Evolutionary conservation across 106 monocot species (phyloP), one percentile per base, ranked within the genome.

Genomic region (Alisma plantagoaquatica): DNA sequence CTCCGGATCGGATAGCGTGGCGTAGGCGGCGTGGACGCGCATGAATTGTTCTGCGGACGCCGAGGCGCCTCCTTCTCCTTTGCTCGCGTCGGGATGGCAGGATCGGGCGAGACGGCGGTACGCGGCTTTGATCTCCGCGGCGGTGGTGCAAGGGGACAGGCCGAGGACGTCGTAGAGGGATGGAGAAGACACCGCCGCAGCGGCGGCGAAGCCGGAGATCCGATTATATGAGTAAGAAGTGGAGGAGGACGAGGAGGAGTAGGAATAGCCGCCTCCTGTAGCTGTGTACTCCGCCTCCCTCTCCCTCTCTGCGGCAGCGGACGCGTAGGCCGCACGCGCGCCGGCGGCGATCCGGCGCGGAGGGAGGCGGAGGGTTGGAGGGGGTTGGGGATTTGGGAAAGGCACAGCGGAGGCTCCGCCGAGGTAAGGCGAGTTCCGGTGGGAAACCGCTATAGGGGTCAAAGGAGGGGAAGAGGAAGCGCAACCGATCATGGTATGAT

Each of bases 101-200:
- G 60, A 22, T 16, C 77, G 73, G 44, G 82, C 73, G 15, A 73
- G 58, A 4, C 49, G 43, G 44, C 82, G 65, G 51, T 83, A 77
- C 17, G 77, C 78, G 23, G 69, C 63, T 69, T 78, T 78, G 59
- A 78, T 78, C 64, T 78, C 78, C 44, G 45, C 25, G 25, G 23
- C n/a, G 14, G 67, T 54, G 2, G 78, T 73, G 18, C 45, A 53
- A 16, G 64, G 53, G 10, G 63, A 31, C 22, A 78, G 4, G 18
- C 59, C 78, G 38, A 78, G 63, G 19, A 73, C 68, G 20, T 50
- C 57, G 58, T 67, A 67, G 27, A 67, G 58, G 4, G 67, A 41
- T 16, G 44, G 42, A 18, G 53, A 26, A 9, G 22, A 2, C 21
- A 18, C 24, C 23, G 33, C 0, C 16, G 6, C 35, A 12, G 23